Conservation (phyloP, 345 rosid genomes). For the Murraya paniculata region DNA sequence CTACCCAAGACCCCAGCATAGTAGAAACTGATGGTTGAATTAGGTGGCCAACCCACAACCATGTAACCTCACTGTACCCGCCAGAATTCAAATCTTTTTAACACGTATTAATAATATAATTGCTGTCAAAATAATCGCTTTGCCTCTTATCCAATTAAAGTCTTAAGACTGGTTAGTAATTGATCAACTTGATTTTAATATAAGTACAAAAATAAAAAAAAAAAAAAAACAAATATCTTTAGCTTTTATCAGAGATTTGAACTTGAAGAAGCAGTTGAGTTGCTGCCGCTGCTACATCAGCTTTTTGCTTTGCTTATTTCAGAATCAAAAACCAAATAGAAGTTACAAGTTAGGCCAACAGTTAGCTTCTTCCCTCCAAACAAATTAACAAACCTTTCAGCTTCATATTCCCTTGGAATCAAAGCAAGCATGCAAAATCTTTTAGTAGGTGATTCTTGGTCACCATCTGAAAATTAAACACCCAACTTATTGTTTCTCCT, state of each 20-base stretch:
- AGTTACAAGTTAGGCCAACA: slow-evolving; percentile 82
- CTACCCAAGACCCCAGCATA: background rate
- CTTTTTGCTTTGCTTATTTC: slow-evolving; percentile 39
- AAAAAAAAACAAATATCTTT: background rate
- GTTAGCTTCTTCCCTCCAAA: slow-evolving; percentile 41
- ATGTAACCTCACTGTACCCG: slow-evolving; percentile 29
- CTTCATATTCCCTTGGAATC: slow-evolving; percentile 46
- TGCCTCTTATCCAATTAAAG: slow-evolving; percentile 14
- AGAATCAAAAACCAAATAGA: slow-evolving; percentile 44
- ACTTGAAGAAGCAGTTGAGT: slow-evolving; percentile 38
- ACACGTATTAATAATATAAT: background rate
- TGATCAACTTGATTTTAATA: background rate
- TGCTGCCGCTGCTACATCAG: slow-evolving; percentile 10
- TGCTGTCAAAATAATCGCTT: background rate
- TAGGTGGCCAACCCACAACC: slow-evolving; percentile 38
- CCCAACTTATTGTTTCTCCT: slow-evolving; percentile 55
- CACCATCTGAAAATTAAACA: slow-evolving; percentile 76
- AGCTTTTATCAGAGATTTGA: slow-evolving; percentile 1
- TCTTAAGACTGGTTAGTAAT: background rate
- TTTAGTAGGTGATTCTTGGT: slow-evolving; percentile 66
- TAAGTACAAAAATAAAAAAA: background rate
- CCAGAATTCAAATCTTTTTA: slow-evolving; percentile 6
- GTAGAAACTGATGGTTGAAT: slow-evolving; percentile 13
- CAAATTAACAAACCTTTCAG: slow-evolving; percentile 9
- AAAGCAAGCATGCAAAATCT: slow-evolving; percentile 39